Evolutionary conservation across 345 rosid genomes (phyloP), one percentile per base, ranked within the genome.

Genomic region (Salix exigua): DNA sequence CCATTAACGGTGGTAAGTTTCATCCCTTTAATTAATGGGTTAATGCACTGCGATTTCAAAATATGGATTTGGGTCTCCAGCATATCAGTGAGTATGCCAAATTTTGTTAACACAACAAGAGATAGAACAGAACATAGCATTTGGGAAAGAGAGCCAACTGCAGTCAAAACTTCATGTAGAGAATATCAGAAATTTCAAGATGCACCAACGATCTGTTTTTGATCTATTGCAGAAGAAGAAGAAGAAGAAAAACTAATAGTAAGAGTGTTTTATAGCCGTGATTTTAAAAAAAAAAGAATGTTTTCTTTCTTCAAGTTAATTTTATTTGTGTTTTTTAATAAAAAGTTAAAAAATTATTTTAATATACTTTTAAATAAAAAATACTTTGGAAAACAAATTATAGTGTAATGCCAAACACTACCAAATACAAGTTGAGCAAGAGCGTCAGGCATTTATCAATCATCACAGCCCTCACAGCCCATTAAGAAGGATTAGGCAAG

Each of bases 1-100:
- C 95, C 68, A 88, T 93, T 6, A 86, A 94, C 21, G 93, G 92
- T 13, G 98, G 99, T 93, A 63, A 86, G 92, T 67, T 70, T 74
- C 61, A 37, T 37, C 75, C 40, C 58, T 75, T 71, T 4, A 19
- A 37, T 6, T 73, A 25, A 7, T 17, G 4, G 13, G 26, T 50
- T 38, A 14, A 35, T 30, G 23, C 55, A 17, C 28, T 55, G 58
- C 63, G 21, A 51, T 71, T 46, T 31, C 42, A 37, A 26, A 26
- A 42, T 68, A 70, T 31, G 63, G 18, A 9, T 31, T 14, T 48
- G 17, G 40, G 40, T 60, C 13, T 38, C 51, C 67, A 23, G 17
- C 30, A 25, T 62, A 25, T 38, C 66, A 8, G n/a, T 28, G 37
- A 64, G 9, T 0, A 17, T 11, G 25, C 13, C 25, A 17, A 35